Percentiles rank a stretch among this genome's conserved stretches.
Evolutionary conservation across 768 basidiomycete species (phyloP).

Genomic region (Tylopilus subfusipes): DNA sequence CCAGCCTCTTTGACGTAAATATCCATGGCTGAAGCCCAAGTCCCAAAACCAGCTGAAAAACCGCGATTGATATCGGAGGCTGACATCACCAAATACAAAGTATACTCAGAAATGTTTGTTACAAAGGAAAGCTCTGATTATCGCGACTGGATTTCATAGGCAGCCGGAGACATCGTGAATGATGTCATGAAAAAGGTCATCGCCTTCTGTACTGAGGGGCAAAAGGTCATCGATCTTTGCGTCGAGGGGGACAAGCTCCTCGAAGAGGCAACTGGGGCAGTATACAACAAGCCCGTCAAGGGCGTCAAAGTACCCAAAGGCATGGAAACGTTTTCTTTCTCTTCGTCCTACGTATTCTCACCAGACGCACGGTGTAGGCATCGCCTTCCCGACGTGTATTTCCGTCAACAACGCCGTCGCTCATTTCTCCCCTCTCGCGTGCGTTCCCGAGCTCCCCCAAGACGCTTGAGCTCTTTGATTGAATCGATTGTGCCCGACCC

Average conservation of each 20-base stretch:
- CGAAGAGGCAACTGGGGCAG: constrained; percentile 76
- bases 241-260: constrained; percentile 91
- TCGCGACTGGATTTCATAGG: constrained; percentile 39
- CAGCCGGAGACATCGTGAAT: constrained; percentile 89
- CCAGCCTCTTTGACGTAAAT: not conserved
- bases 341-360: constrained; percentile 6
- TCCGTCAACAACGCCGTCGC: constrained; percentile 95
- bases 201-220: constrained; percentile 70
- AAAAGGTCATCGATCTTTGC: constrained; percentile 87
- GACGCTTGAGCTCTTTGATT: constrained; percentile 1
- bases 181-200: constrained; percentile 83
- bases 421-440: constrained; percentile 95
- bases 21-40: constrained; percentile 61
- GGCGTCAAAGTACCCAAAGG: constrained; percentile 87
- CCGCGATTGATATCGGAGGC: constrained; percentile 56
- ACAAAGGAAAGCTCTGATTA: constrained; percentile 17
- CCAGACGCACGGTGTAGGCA: constrained; percentile 44
- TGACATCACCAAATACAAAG: constrained; percentile 89
- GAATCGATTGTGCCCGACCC: constrained; percentile 28
- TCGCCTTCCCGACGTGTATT: constrained; percentile 92
- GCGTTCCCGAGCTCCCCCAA: constrained; percentile 34
- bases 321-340: constrained; percentile 32
- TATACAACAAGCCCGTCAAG: constrained; percentile 90
- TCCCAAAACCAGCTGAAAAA: constrained; percentile 46
- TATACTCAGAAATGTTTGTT: constrained; percentile 26